Evolutionary conservation across 768 basidiomycete genomes (phyloP), one percentile per base, ranked within the genome.

Genomic region (Phaeotremella skinneri): DNA sequence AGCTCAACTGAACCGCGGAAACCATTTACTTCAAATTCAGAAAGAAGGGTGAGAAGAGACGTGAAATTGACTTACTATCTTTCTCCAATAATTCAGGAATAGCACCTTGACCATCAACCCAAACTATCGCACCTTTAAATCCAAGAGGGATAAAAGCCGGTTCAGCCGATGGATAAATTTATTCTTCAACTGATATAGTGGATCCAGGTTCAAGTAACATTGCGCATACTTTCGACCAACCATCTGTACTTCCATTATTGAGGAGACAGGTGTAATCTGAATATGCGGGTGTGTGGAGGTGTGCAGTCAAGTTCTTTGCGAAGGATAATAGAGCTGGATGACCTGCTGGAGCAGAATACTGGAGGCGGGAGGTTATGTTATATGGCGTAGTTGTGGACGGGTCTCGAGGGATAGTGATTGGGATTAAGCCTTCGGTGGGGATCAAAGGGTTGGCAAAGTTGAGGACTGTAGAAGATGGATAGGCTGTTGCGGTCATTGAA

Each of bases 101-200:
- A 82, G 90, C 84, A 23, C 89, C 89, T 56, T 82, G 78, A 3
- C 78, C 80, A 68, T 91, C 89, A 79, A 88, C 84, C 3, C 80
- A 79, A 25, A 90, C 79, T 0, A 62, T 31, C 14, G 57, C 64
- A 16, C 50, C 49, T 30, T 62, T 58, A 20, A n/a, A 52, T 16
- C 37, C 49, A 0, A 68, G 34, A 21, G 57, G 55, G 14, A 62
- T 61, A 55, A 56, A 66, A 4, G 64, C 52, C 37, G 51, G 58
- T 52, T 60, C 39, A 0, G 83, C 83, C 6, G 81, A 83, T 1
- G 88, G 85, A 69, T 89, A 91, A 5, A 62, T 63, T 58, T 62
- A 90, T 69, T 88, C 87, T 56, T 79, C 78, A 16, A 72, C 68
- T 9, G 79, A 55, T 16, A 79, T 59, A 4, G 61, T 64, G 51